A percentile compares a stretch with the other conserved stretches of the same genome.
phyloP scores from a whole-genome alignment of 2,329 filamentous ascomycete species.

The Pseudocercospora musae region DNA sequence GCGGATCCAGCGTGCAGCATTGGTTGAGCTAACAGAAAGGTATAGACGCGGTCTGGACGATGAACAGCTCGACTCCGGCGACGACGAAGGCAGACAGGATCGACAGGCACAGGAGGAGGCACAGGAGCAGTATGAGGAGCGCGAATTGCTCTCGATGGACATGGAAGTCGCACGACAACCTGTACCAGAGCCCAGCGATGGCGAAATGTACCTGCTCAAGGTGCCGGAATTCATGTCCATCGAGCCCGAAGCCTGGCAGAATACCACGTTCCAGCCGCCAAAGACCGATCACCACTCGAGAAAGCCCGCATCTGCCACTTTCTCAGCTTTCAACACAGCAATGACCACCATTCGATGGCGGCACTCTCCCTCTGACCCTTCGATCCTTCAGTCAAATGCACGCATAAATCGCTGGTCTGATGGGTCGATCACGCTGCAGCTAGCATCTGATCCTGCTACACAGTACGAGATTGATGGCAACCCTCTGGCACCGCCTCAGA shows the following conservation, averaged over 20 bases:
- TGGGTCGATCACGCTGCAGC: slow-evolving; percentile 70
- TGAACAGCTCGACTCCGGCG: slow-evolving; percentile 60
- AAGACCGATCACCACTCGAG: slow-evolving; percentile 55
- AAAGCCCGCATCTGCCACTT: slow-evolving; percentile 45
- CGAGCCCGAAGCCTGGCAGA: slow-evolving; percentile 64
- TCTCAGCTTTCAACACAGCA: slow-evolving; percentile 61
- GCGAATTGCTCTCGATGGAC: slow-evolving; percentile 56
- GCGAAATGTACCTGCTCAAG: slow-evolving; percentile 67
- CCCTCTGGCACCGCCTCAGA: slow-evolving; percentile 60
- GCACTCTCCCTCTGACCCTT: slow-evolving; percentile 61
- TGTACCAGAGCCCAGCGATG: slow-evolving; percentile 67
- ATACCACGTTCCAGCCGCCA: slow-evolving; percentile 63
- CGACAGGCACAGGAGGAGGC: slow-evolving; percentile 51
- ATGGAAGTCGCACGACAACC: slow-evolving; percentile 66
- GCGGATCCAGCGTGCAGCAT: not conserved
- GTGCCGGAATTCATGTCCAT: slow-evolving; percentile 71
- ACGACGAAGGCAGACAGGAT: slow-evolving; percentile 63
- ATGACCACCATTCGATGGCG: slow-evolving; percentile 68
- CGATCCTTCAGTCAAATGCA: slow-evolving; percentile 69
- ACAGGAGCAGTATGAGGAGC: slow-evolving; percentile 41
- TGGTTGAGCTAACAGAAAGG: slow-evolving; percentile 5
- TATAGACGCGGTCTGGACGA: slow-evolving; percentile 50
- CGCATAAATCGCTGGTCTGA: slow-evolving; percentile 75
- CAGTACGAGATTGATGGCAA: slow-evolving; percentile 75
- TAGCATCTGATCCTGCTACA: slow-evolving; percentile 63